Base-by-base conservation (phyloP, 164 flowering plant species). In the Stephania japonica region DNA sequence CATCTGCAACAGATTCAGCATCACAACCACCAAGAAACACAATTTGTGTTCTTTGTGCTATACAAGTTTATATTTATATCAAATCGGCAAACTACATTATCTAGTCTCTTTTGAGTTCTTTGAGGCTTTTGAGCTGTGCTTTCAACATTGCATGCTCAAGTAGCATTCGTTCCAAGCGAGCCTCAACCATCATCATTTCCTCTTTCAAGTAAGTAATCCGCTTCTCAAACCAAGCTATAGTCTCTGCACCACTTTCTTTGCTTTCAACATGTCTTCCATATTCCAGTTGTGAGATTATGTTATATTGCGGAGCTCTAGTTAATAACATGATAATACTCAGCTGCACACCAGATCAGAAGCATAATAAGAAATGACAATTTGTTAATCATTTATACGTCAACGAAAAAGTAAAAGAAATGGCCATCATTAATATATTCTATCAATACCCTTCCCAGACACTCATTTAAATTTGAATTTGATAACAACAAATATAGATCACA, bases 101-200 rank as follows among this genome's bases (percentile, higher is more conserved):
- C 38, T 32, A 32, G 38, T 32, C 38, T 32, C 2, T 32, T 16
- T 66, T 75, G 8, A 80, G 68, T 21, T 75, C 79, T 74, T 89
- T 89, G 11, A 92, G 81, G 62, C 87, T 85, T 71, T 84, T 82
- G 24, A 92, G 75, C 69, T 88, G 89, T 14, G 80, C 65, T 82
- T 85, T 88, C 73, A 94, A 77, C 21, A 78, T 64, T 25, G 76
- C 38, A 76, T 91, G 88, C 68, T 94, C 97, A 25, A 80, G 83
- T 49, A 78, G 81, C 97, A 92, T 90, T 78, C 82, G 88, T 78
- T 91, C 97, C 24, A 94, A 80, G 68, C 88, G 85, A 32, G 87
- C 73, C 81, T 90, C 98, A 19, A 92, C 89, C 86, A 90, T 80
- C 42, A 83, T 67, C 93, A 94, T 87, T 81, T 94, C 99, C 44